phyloP scores from a whole-genome alignment of 441 rosid genomes.

The Manihot esculenta region DNA sequence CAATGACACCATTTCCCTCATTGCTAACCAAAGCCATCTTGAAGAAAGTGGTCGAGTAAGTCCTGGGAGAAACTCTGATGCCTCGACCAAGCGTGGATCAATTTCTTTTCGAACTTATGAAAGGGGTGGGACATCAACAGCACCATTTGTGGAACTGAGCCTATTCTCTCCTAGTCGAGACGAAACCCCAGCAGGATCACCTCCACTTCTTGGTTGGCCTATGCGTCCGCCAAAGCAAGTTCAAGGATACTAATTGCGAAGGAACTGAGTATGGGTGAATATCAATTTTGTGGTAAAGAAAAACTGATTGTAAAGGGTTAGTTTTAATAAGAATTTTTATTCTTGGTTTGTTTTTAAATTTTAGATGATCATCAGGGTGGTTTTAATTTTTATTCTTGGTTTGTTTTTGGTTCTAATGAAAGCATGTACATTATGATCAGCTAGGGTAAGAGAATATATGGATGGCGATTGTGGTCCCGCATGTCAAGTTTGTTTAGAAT shows the following conservation, averaged over 20 bases:
- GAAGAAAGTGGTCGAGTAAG: conserved; percentile 53
- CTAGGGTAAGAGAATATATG: no score
- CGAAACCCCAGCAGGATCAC: conserved; percentile 51
- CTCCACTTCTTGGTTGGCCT: conserved; percentile 62
- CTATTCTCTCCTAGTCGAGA: conserved; percentile 62
- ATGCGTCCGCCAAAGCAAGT: conserved; percentile 40
- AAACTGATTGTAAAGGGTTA: conserved; percentile 74
- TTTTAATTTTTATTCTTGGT: no score
- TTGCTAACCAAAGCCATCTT: conserved; percentile 54
- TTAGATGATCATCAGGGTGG: no score
- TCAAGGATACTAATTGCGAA: conserved; percentile 32
- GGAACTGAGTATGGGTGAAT: conserved; percentile 34
- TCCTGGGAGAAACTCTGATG: conserved; percentile 53
- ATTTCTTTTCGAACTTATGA: conserved; percentile 56
- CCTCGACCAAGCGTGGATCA: conserved; percentile 60
- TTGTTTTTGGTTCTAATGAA: no score
- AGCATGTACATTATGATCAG: no score
- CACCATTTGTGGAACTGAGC: conserved; percentile 54
- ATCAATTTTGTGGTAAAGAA: conserved; percentile 72
- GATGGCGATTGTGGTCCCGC: no score
- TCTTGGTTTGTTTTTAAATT: conserved; percentile 24
- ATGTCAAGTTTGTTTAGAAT: no score
- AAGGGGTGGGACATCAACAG: conserved; percentile 44
- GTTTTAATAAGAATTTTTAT: conserved; percentile 49
- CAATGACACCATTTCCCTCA: conserved; percentile 57